A percentile compares a stretch with the other conserved stretches of the same genome.
Evolutionary conservation across 805 yeast species (phyloP).

Genomic region (Candida cerambycidarum): DNA sequence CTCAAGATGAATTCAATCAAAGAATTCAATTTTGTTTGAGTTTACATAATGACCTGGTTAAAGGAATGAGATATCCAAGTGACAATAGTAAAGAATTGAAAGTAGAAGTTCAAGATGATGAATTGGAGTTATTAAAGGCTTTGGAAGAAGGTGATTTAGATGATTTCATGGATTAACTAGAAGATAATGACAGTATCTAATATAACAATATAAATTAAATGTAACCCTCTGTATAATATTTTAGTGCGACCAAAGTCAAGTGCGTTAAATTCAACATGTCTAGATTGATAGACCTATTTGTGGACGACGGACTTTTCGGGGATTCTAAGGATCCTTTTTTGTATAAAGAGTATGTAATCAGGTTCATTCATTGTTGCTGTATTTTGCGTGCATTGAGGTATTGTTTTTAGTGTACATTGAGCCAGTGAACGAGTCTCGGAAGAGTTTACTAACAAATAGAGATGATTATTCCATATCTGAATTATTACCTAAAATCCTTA

Average conservation of each 20-base stretch:
- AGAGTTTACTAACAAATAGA: constrained; percentile 16
- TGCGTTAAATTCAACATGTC: constrained; percentile 1
- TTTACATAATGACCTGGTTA: constrained; percentile 87
- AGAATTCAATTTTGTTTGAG: constrained; percentile 90
- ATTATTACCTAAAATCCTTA: constrained; percentile 57
- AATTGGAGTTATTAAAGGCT: constrained; percentile 43
- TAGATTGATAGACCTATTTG: constrained; percentile 13
- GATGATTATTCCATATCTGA: constrained; percentile 50
- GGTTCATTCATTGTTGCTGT: background rate
- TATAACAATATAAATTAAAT: constrained; percentile 13
- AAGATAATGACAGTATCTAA: background rate
- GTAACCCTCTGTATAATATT: constrained; percentile 13
- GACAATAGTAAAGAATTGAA: constrained; percentile 27
- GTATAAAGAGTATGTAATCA: constrained; percentile 36
- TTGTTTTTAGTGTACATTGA: background rate
- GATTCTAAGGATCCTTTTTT: constrained; percentile 37
- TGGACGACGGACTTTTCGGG: constrained; percentile 29
- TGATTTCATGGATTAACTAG: constrained; percentile 44
- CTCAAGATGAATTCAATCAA: constrained; percentile 86
- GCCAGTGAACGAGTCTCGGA: too few species aligned
- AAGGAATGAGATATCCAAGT: constrained; percentile 89
- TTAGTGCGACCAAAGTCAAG: background rate
- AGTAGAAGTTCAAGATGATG: constrained; percentile 38
- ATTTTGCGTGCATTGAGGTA: background rate
- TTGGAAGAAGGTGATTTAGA: constrained; percentile 58